Conservation (phyloP, 306 rosid species). For the Cucurbita pepo region DNA sequence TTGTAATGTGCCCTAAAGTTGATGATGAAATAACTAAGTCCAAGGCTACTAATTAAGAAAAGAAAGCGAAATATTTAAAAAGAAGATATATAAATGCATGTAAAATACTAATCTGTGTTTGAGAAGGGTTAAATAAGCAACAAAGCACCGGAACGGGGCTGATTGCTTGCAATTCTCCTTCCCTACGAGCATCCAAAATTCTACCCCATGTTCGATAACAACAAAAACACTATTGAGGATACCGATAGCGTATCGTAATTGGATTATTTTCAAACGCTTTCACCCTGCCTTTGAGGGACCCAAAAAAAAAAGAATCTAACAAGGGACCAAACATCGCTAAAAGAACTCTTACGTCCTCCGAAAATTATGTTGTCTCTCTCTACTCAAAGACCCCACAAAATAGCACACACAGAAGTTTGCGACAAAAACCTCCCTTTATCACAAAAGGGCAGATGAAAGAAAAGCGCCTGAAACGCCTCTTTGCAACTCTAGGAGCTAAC, state of each 20-base stretch:
- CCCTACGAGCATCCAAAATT: background rate
- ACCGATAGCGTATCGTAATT: background rate
- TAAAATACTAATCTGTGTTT: background rate
- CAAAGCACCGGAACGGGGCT: background rate
- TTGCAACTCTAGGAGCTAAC: too few species aligned
- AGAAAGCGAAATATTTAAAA: slow-evolving; percentile 5
- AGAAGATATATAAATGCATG: slow-evolving; percentile 5
- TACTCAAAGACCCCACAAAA: too few species aligned
- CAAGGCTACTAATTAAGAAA: slow-evolving; percentile 14
- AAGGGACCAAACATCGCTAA: too few species aligned
- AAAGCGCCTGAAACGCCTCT: too few species aligned
- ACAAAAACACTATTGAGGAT: background rate
- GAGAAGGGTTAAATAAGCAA: background rate
- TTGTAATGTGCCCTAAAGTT: slow-evolving; percentile 77
- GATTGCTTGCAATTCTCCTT: background rate
- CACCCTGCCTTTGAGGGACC: background rate
- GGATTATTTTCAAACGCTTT: background rate
- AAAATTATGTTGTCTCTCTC: too few species aligned
- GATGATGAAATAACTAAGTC: slow-evolving; percentile 16
- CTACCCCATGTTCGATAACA: background rate
- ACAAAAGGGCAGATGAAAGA: too few species aligned
- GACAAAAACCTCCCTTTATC: too few species aligned
- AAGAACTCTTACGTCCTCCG: too few species aligned
- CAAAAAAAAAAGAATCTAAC: too few species aligned
- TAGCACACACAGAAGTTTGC: too few species aligned